These are phyloP conservation scores for Diplogelasinospora grovesii DNA, from an alignment of 495 filamentous ascomycete species.

Conservation along the genomic window DNA sequence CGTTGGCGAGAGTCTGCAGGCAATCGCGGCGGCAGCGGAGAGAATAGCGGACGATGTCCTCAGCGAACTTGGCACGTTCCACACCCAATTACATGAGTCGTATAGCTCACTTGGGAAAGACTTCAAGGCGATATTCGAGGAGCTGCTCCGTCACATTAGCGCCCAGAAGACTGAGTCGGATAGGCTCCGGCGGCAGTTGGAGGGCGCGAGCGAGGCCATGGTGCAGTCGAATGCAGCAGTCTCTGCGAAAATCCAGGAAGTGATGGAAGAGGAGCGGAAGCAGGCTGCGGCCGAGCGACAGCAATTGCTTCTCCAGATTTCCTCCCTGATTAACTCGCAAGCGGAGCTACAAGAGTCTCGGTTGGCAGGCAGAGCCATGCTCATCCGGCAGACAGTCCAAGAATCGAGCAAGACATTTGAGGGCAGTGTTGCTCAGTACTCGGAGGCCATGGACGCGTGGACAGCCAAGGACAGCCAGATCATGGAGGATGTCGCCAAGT, in stretches of 20 bases:
- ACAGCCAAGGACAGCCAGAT: slow-evolving; percentile 59
- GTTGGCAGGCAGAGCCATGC: slow-evolving; percentile 54
- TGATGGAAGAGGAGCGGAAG: slow-evolving; percentile 66
- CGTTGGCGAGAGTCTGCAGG: slow-evolving; percentile 78
- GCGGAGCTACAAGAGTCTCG: slow-evolving; percentile 66
- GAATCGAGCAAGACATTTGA: slow-evolving; percentile 57
- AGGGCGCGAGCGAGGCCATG: slow-evolving; percentile 56
- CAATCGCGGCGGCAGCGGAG: slow-evolving; percentile 77
- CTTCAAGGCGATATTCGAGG: slow-evolving; percentile 79
- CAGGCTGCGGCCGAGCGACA: slow-evolving; percentile 69
- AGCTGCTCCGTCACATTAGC: slow-evolving; percentile 61
- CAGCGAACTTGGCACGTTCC: slow-evolving; percentile 73
- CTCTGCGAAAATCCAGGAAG: slow-evolving; percentile 60
- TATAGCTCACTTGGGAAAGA: slow-evolving; percentile 86
- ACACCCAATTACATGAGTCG: slow-evolving; percentile 74
- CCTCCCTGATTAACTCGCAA: slow-evolving; percentile 63
- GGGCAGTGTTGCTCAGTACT: slow-evolving; percentile 56
- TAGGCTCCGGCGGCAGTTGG: slow-evolving; percentile 60
- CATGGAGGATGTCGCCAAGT: slow-evolving; percentile 61
- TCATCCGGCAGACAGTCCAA: slow-evolving; percentile 55
- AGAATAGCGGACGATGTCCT: slow-evolving; percentile 88
- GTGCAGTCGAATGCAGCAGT: slow-evolving; percentile 60
- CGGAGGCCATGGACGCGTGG: slow-evolving; percentile 70
- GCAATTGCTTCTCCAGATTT: slow-evolving; percentile 67
- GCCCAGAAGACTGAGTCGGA: slow-evolving; percentile 76